Base-by-base conservation (phyloP, 2,329 filamentous ascomycete species). In the Neopestalotiopsis sp. region DNA sequence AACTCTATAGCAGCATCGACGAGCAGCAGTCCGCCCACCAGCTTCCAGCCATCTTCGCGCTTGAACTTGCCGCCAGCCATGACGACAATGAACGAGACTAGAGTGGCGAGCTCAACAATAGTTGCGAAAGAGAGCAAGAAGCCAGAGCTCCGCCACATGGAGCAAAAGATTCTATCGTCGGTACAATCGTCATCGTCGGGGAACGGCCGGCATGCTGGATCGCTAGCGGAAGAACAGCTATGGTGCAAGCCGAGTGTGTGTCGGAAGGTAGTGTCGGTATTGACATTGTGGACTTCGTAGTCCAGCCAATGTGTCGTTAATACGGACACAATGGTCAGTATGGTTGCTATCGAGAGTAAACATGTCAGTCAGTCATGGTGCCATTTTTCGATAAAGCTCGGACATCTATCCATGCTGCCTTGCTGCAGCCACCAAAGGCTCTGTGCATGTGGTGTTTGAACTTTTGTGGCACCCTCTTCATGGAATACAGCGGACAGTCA, bases 41-140 rank as follows among this genome's bases (percentile, higher is more conserved):
- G 82, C 76, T 91, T 91, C 95, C 95, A 98, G 17, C 95, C 95
- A 17, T 86, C 88, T 79, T 94, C 92, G 67, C 95, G 87, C 81
- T 92, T 91, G 75, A 91, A 89, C 79, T 94, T 92, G 45, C 94
- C 94, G 20, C 95, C 94, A 1, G 87, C 82, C 73, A 98, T 83
- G 61, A 97, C 89, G 64, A 97, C 89, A 38, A 91, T 76, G 80
- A 95, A 97, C 20, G 91, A 89, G 34, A 97, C 90, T n/a, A 97
- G 81, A 6, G 90, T 90, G 67, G 92, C 94, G 56, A 96, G 87
- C 80, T 97, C 91, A 53, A 96, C 79, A n/a, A 97, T 90, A 49
- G 94, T 89, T 7, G 92, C 88, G 74, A 98, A 93, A 66, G 91
- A 93, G 83, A 97, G 94, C 72, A 97, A 82, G 81, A 98, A 98